phyloP scores from a whole-genome alignment of 768 basidiomycete species.

The Arthromyces matolae region DNA sequence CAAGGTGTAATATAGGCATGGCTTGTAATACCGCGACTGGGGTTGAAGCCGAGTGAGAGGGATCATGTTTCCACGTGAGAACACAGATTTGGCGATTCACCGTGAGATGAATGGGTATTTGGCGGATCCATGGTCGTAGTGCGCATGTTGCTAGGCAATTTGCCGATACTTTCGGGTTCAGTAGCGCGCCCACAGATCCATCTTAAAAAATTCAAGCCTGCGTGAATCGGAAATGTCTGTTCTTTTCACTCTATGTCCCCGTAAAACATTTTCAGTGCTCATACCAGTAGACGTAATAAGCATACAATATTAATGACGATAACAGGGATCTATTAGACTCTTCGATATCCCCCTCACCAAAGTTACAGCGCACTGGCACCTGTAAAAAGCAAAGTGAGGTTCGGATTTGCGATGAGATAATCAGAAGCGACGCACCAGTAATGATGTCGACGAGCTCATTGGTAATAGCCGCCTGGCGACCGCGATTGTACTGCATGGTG shows the following conservation, averaged over 20 bases:
- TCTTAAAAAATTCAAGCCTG: too few species aligned
- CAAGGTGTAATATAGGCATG: slow-evolving; percentile 20
- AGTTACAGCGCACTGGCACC: slow-evolving; percentile 47
- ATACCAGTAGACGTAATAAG: too few species aligned
- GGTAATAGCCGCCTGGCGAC: slow-evolving; percentile 96
- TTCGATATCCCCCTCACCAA: too few species aligned
- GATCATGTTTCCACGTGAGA: slow-evolving; percentile 19
- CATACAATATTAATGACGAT: too few species aligned
- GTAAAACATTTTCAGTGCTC: too few species aligned
- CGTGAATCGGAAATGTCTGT: too few species aligned
- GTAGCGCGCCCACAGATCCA: too few species aligned
- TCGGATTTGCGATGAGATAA: not conserved
- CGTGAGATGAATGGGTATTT: slow-evolving; percentile 29
- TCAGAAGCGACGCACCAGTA: slow-evolving; percentile 54
- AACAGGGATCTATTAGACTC: too few species aligned
- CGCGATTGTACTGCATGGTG: slow-evolving; percentile 96
- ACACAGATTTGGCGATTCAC: slow-evolving; percentile 22
- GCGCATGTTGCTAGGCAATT: slow-evolving; percentile 31
- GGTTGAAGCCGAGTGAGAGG: slow-evolving; percentile 21
- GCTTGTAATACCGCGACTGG: slow-evolving; percentile 24
- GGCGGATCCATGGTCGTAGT: slow-evolving; percentile 34
- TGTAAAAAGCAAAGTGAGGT: slow-evolving; percentile 12
- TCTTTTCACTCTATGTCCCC: too few species aligned
- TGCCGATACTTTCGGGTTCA: too few species aligned
- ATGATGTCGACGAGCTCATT: slow-evolving; percentile 93